Evolutionary conservation across 2,329 filamentous ascomycete genomes (phyloP).

Genomic region (Metarhizium guizhouense): DNA sequence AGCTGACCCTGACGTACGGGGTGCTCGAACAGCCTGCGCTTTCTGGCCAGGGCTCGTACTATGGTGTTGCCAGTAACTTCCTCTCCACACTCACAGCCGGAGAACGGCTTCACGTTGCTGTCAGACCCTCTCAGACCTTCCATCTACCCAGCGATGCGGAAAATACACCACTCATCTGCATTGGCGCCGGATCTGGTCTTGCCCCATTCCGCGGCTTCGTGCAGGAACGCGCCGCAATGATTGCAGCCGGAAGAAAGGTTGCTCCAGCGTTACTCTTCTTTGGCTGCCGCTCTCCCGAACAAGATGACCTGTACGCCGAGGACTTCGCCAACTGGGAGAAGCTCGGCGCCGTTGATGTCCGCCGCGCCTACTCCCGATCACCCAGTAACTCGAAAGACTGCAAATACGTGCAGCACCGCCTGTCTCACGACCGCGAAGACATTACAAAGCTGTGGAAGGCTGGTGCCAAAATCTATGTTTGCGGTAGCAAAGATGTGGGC

Average conservation of each 20-base stretch:
- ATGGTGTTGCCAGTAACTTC: slow-evolving; percentile 55
- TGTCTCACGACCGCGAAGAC: slow-evolving; percentile 27
- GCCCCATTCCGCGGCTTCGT: slow-evolving; percentile 56
- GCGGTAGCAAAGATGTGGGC: slow-evolving; percentile 47
- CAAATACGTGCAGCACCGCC: slow-evolving; percentile 37
- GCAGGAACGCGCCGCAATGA: slow-evolving; percentile 48
- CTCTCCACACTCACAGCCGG: slow-evolving; percentile 38
- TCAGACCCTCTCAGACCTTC: slow-evolving; percentile 35
- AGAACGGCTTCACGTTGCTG: slow-evolving; percentile 41
- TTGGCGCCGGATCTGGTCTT: slow-evolving; percentile 45
- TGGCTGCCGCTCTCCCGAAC: slow-evolving; percentile 46
- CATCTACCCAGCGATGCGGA: slow-evolving; percentile 36
- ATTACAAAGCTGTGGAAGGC: slow-evolving; percentile 28
- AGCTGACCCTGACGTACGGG: slow-evolving; percentile 58
- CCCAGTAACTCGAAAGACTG: slow-evolving; percentile 36
- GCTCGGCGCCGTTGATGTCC: slow-evolving; percentile 50
- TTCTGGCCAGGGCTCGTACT: slow-evolving; percentile 38
- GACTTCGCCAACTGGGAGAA: slow-evolving; percentile 51
- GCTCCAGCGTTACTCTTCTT: slow-evolving; percentile 57
- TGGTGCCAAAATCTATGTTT: slow-evolving; percentile 53
- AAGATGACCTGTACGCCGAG: slow-evolving; percentile 52
- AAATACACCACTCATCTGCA: slow-evolving; percentile 40
- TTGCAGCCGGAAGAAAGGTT: slow-evolving; percentile 39
- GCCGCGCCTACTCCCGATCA: slow-evolving; percentile 45
- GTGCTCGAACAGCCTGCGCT: slow-evolving; percentile 51